Evolutionary conservation across 805 yeast species (phyloP), one percentile per base, ranked within the genome.

Genomic region (Teunomyces kruisii): DNA sequence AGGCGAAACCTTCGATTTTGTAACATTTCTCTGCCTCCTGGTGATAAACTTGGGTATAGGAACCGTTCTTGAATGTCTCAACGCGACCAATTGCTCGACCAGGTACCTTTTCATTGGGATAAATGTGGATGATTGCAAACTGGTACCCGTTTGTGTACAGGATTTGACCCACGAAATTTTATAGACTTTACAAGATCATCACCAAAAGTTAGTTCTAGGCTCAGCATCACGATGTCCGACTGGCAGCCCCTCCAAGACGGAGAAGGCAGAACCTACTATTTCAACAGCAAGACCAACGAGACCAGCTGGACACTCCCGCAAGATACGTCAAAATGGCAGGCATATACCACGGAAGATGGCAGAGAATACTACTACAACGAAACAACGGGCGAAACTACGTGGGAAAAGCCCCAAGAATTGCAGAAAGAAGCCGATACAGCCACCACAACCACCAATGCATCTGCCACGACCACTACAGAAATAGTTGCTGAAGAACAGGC

Each of bases 281-380:
- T 81, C 61, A 81, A 90, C 51, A 43, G 77, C 0, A 73, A 59
- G 22, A 84, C 92, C 0, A 77, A 80, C 40, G 80, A 81, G 51
- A 81, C 96, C 0, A 80, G 83, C 41, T 89, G 97, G 96, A 88
- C 86, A 19, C 80, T 81, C 51, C 97, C 97, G 0, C 79, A 74
- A 45, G 49, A 48, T 3, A 8, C 39, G 1, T 44, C 47, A 3
- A 38, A 12, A 9, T 72, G 74, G 65, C 75, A 79, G 19, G 70
- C 82, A 13, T 70, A 67, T 31, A 66, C 68, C 15, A 74, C 83
- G 1, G 79, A 78, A 13, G 90, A 72, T 9, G 78, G 91, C 2
- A 68, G 67, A 42, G 68, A 72, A 14, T 89, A 89, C 62, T 90
- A 86, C 69, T 84, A 83, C 63, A 86, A 86, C 57, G 68, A 73